Base-by-base conservation (phyloP, 495 filamentous ascomycete species). In the Talaromyces nanjingensis region DNA sequence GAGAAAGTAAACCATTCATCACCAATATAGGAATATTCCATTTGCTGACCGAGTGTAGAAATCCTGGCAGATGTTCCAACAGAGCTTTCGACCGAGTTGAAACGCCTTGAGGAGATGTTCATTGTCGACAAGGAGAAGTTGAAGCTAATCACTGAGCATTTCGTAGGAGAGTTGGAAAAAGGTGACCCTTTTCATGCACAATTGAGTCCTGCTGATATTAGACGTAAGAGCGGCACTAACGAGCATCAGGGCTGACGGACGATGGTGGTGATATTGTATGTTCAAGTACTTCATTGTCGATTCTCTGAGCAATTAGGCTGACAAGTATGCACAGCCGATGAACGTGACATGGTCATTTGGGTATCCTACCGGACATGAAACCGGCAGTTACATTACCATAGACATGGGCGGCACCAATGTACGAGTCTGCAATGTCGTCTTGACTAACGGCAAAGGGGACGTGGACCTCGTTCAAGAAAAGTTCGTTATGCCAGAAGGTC, bases 391-490 rank as follows among this genome's bases (percentile, higher is more conserved):
- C 69, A 79, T 97, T 59, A 93, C 93, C 60, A 77, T 97, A 11
- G 93, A 97, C 71, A 94, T 97, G 91, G 93, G 93, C 54, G 93
- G 93, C 61, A 98, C 93, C 61, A 97, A 97, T 66, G 80, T 97
- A 37, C 90, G 93, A 62, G 90, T 97, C 62, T 98, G 93, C 76
- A 88, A 96, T 72, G 90, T 97, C 69, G 87, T 82, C 61, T 78
- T 97, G 56, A 87, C 88, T 2, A 84, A 91, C 63, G 84, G 87
- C 65, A 89, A 91, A 77, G 89, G 92, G 59, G 90, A 94, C 70
- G 96, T 92, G 73, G 91, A 97, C 66, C 93, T 96, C 66, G 90
- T 89, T 64, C 93, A 97, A 77, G 91, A 89, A 59, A 96, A 96
- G 74, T 96, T 93, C 74, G 84, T 86, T 60, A 87, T 97, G 82